phyloP scores from a whole-genome alignment of 441 rosid species.

The Pelargonium fulgidum region DNA sequence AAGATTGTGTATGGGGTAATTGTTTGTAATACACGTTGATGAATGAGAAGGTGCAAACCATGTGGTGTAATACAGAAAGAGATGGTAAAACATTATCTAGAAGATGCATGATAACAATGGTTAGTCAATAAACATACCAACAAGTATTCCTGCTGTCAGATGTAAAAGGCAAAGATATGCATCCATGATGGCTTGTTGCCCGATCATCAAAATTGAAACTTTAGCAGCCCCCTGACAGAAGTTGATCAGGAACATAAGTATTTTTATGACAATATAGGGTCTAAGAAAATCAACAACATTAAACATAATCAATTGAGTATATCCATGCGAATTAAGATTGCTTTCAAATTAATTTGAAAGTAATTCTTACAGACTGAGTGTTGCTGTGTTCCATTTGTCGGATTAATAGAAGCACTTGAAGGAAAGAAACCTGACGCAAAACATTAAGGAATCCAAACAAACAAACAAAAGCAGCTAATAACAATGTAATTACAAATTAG shows the following conservation, averaged over 20 bases:
- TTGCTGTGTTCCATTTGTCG: slow-evolving; percentile 98
- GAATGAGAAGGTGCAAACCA: too few relatives aligned
- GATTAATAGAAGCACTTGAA: slow-evolving; percentile 87
- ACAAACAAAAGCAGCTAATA: slow-evolving; percentile 10
- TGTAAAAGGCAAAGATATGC: slow-evolving; percentile 95
- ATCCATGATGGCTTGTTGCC: slow-evolving; percentile 98
- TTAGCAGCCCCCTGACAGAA: slow-evolving; percentile 82
- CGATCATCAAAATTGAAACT: slow-evolving; percentile 87
- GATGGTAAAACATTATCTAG: neutral
- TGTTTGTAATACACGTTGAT: neutral
- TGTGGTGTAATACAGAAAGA: too few relatives aligned
- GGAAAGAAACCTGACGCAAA: slow-evolving; percentile 69
- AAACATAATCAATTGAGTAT: neutral
- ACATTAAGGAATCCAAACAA: slow-evolving; percentile 47
- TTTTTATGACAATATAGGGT: slow-evolving; percentile 14
- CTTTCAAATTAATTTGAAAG: slow-evolving; percentile 12
- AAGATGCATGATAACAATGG: neutral
- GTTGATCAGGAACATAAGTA: slow-evolving; percentile 20
- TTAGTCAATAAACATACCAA: slow-evolving; percentile 46
- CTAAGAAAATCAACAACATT: neutral
- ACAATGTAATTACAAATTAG: slow-evolving; percentile 9
- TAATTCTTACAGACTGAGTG: slow-evolving; percentile 79
- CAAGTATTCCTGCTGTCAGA: slow-evolving; percentile 92
- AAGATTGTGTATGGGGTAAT: slow-evolving; percentile 8
- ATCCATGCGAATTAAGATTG: slow-evolving; percentile 15